These are phyloP conservation scores for Xanthoceras sorbifolium DNA, from an alignment of 345 rosid species.

Conservation along the genomic window DNA sequence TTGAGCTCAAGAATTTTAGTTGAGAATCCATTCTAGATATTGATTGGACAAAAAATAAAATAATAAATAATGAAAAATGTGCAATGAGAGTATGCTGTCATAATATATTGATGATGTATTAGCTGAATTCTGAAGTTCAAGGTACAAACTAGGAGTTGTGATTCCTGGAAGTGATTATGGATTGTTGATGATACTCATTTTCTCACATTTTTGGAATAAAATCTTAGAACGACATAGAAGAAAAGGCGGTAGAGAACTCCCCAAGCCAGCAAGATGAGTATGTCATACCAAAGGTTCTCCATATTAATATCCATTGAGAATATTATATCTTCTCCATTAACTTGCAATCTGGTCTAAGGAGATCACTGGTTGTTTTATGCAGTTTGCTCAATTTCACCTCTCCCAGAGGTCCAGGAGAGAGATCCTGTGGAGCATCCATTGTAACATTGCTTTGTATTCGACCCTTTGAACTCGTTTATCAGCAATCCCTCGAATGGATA, in stretches of 20 bases:
- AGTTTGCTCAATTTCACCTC: slow-evolving; percentile 26
- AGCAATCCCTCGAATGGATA: slow-evolving; percentile 68
- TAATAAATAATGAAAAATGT: no score
- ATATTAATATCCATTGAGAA: slow-evolving; percentile 44
- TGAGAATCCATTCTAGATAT: not conserved
- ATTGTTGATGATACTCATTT: slow-evolving; percentile 28
- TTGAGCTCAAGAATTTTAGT: not conserved
- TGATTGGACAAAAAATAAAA: not conserved
- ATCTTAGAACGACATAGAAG: slow-evolving; percentile 57
- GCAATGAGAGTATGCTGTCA: not conserved
- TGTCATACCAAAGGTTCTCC: slow-evolving; percentile 47
- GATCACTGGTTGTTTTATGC: slow-evolving; percentile 11
- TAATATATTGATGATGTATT: not conserved
- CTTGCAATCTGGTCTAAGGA: slow-evolving; percentile 12
- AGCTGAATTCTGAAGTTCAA: not conserved
- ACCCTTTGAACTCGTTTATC: slow-evolving; percentile 51
- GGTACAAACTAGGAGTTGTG: not conserved
- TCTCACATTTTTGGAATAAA: slow-evolving; percentile 57
- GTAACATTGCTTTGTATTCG: slow-evolving; percentile 30
- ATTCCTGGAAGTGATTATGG: not conserved
- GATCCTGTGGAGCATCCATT: slow-evolving; percentile 29
- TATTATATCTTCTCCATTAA: slow-evolving; percentile 55
- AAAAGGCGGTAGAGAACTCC: slow-evolving; percentile 55
- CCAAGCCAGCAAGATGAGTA: slow-evolving; percentile 62
- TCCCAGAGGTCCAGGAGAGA: slow-evolving; percentile 63